phyloP scores from a whole-genome alignment of 768 basidiomycete genomes.

The Xanthoconium purpureum region DNA sequence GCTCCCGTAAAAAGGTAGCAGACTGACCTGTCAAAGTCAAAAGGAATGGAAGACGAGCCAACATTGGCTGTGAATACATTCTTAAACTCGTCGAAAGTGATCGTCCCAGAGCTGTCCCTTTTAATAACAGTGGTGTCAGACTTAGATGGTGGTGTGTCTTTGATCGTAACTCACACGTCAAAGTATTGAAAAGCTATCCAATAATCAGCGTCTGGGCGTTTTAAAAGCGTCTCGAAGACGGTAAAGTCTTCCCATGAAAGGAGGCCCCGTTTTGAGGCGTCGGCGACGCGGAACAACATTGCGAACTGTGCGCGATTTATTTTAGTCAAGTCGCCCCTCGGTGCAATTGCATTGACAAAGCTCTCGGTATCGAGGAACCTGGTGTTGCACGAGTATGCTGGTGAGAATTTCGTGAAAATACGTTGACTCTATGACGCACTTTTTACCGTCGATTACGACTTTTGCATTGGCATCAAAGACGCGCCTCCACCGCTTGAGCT shows the following conservation, averaged over 20 bases:
- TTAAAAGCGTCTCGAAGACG: conserved; percentile 89
- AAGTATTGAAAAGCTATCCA: conserved; percentile 97
- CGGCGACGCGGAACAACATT: conserved; percentile 87
- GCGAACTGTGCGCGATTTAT: conserved; percentile 87
- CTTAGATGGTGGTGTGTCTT: background rate
- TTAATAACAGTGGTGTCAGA: conserved; percentile 9
- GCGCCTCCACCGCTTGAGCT: conserved; percentile 85
- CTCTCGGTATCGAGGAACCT: conserved; percentile 85
- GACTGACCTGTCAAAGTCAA: conserved; percentile 86
- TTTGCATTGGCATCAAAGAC: conserved; percentile 85
- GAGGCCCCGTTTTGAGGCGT: conserved; percentile 68
- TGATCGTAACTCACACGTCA: conserved; percentile 69
- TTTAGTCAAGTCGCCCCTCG: conserved; percentile 77
- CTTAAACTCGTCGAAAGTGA: conserved; percentile 94
- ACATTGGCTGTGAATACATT: conserved; percentile 81
- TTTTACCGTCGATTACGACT: conserved; percentile 68
- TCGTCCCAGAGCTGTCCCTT: conserved; percentile 88
- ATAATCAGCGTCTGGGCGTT: conserved; percentile 95
- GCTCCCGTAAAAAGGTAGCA: background rate
- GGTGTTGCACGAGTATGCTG: conserved; percentile 7
- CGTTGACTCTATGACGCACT: conserved; percentile 48
- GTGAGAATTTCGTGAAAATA: conserved; percentile 21
- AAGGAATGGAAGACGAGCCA: conserved; percentile 80
- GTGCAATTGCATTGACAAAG: conserved; percentile 95
- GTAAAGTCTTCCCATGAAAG: conserved; percentile 96